A percentile compares a stretch with the other conserved stretches of the same genome.
Conservation (phyloP, 2,329 filamentous ascomycete species). For the Cercospora zeina region DNA sequence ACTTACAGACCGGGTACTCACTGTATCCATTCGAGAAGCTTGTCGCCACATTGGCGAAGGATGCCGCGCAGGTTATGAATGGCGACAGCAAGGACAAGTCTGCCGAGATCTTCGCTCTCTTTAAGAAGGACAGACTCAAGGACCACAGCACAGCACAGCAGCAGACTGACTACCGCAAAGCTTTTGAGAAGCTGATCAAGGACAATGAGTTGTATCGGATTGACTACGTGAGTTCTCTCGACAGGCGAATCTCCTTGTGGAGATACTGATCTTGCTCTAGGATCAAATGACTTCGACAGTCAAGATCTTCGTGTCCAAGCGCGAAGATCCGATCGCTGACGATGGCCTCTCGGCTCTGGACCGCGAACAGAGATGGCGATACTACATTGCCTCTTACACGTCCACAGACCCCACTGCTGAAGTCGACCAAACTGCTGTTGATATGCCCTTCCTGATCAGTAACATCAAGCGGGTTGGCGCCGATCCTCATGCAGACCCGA, state of each 20-base stretch:
- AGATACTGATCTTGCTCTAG: conserved; percentile 42
- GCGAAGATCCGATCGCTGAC: conserved; percentile 72
- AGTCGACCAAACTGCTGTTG: conserved; percentile 38
- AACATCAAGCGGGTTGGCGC: conserved; percentile 44
- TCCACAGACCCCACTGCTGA: conserved; percentile 76
- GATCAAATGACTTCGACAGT: conserved; percentile 68
- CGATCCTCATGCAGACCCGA: conserved; percentile 33
- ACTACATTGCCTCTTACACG: conserved; percentile 91
- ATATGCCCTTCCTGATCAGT: conserved; percentile 43
- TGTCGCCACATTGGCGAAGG: conserved; percentile 75
- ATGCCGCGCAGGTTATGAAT: conserved; percentile 79
- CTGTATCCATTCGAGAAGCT: conserved; percentile 91
- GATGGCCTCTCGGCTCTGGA: conserved; percentile 60
- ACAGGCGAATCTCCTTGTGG: background rate
- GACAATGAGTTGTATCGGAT: conserved; percentile 90
- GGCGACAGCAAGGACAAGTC: conserved; percentile 91
- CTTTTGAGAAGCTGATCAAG: conserved; percentile 88
- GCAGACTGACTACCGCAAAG: conserved; percentile 87
- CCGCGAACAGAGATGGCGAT: conserved; percentile 72
- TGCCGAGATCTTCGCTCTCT: conserved; percentile 83
- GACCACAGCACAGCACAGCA: conserved; percentile 86
- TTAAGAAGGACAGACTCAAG: conserved; percentile 75
- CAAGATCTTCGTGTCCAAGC: conserved; percentile 79
- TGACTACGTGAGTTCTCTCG: conserved; percentile 70
- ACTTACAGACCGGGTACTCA: conserved; percentile 86